Conservation (phyloP, 176 grass and related monocot species). For the Juncus inflexus region DNA sequence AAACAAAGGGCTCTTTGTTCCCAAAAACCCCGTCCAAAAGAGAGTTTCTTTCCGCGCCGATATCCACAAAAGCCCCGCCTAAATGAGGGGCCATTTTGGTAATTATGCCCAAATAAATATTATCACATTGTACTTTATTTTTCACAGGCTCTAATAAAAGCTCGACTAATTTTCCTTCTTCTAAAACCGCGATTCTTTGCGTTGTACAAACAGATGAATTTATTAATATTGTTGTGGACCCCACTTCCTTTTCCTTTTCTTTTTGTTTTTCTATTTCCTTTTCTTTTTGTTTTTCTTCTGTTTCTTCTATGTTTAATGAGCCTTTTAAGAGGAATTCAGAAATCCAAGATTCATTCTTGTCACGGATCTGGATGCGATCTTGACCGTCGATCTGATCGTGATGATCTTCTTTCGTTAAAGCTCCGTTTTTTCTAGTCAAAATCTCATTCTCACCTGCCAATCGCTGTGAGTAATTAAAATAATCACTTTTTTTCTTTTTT, state of each 20-base stretch:
- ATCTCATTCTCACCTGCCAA: conserved; percentile 78
- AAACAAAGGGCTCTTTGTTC: conserved; percentile 85
- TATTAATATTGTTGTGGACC: conserved; percentile 79
- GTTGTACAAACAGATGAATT: conserved; percentile 79
- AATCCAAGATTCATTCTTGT: conserved; percentile 65
- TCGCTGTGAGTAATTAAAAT: conserved; percentile 90
- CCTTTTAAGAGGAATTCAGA: conserved; percentile 42
- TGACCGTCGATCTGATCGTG: conserved; percentile 29
- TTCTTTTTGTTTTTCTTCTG: conserved; percentile 33
- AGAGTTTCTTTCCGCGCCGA: conserved; percentile 67
- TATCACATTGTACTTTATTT: conserved; percentile 89
- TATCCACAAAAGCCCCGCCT: conserved; percentile 93
- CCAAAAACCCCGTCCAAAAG: conserved; percentile 64
- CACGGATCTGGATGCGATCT: conserved; percentile 32
- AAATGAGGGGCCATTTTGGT: conserved; percentile 84
- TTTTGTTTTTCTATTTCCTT: conserved; percentile 15
- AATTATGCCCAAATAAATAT: conserved; percentile 87
- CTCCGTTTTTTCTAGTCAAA: conserved; percentile 52
- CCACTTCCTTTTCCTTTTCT: conserved; percentile 41
- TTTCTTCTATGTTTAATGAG: conserved; percentile 27
- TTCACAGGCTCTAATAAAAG: conserved; percentile 85
- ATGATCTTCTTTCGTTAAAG: conserved; percentile 36
- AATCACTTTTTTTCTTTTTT: conserved; percentile 30
- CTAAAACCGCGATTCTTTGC: conserved; percentile 92
- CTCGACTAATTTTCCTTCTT: conserved; percentile 84